Evolutionary conservation across 148 eudicot species (phyloP), one percentile per base, ranked within the genome.

Genomic region (Spergularia bocconei): DNA sequence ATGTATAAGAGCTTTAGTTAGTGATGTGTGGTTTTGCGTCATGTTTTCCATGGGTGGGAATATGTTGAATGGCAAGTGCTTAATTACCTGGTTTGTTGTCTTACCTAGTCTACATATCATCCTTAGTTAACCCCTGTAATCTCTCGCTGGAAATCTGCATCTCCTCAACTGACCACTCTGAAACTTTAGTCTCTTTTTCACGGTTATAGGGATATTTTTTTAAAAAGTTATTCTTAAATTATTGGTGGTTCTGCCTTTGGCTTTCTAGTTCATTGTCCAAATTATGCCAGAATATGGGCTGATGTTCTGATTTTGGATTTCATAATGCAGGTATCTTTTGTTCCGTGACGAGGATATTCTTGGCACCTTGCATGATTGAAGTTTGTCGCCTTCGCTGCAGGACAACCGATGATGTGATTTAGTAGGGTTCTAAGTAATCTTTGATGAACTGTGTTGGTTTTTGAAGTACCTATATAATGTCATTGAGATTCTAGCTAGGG

Each of bases 321-420:
- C 63, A 74, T 13, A 23, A 54, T 73, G 71, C 79, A 82, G 85
- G 80, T 79, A 36, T 38, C 77, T 75, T 23, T 75, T 82, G 77
- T 82, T 38, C 66, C 81, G 79, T 15, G 85, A 82, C 61, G 85
- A 82, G 47, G 85, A 82, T 72, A 79, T 82, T 58, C 57, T 79
- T 64, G 85, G 85, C 15, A 82, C 85, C 13, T 33, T 82, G 44
- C 85, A 75, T 54, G 82, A 79, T 63, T 82, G 74, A 78, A 63
- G 51, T 67, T 20, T n/a, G 39, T 69, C 67, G 73, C 52, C 63
- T 52, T 72, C 20, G 19, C 59, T 60, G 9, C 19, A 75, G 76
- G 57, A 55, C 23, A 73, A 56, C 38, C 70, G 7, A 39, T 33
- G 51, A 74, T 67, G 39, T 55, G 17, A 1, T 44, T 44, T 44